Evolutionary conservation across 176 grass and related monocot species (phyloP), one percentile per base, ranked within the genome.

Genomic region (Triticum turgidum): DNA sequence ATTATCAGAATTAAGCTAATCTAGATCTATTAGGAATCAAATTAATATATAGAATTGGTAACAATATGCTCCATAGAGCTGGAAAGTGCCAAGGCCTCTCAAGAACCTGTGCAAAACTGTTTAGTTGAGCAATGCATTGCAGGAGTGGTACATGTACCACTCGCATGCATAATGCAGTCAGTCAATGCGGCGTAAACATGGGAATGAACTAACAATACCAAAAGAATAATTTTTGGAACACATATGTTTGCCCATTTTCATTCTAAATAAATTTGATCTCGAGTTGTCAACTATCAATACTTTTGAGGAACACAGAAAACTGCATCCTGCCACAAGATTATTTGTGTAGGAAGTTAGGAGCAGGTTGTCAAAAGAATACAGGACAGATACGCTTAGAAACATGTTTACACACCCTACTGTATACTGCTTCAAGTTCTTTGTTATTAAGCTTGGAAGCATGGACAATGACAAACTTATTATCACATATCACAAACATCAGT

Each of bases 401-500:
- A 75, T 75, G 34, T 75, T 47, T 56, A 18, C 54, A 63, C 17
- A 32, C 18, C 24, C 13, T 84, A 76, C 82, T 24, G 51, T 49
- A 74, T 76, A 20, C 38, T 84, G 69, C 30, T 64, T 65, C 59
- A 33, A 76, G 21, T 77, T 44, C 27, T 21, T 25, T 65, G 49
- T 51, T 49, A 22, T 66, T 52, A 76, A 9, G 20, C 61, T 37
- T 76, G 18, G n/a, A 67, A 65, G 39, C 29, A 65, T 77, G 10
- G 20, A 78, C 33, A 54, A 41, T 27, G 21, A 78, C 32, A 58
- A 65, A 67, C 47, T 85, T 85, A 85, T 68, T 24, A 81, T 73
- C 22, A 85, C 65, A 78, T 24, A 81, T 73, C 17, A 85, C 65
- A 78, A 77, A 54, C 73, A 77, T 77, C 49, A 56, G 56, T 54